Conservation (phyloP, 2,329 filamentous ascomycete species). For the Alternaria postmessia region DNA sequence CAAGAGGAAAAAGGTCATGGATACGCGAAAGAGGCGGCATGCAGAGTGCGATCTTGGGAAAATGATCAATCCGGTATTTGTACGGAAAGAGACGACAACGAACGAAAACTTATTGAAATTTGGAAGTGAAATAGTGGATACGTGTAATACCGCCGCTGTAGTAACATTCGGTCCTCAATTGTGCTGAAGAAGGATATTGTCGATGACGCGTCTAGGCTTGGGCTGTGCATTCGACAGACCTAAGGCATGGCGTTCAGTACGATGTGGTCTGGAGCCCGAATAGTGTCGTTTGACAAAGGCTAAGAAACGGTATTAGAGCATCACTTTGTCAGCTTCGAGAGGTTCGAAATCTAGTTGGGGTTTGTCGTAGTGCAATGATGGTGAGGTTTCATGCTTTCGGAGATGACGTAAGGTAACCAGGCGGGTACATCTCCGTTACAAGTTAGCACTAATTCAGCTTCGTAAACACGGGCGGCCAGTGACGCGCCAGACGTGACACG, state of each 20-base stretch:
- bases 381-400: neutral
- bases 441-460: slow-evolving; percentile 4
- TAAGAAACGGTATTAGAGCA: neutral
- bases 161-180: neutral
- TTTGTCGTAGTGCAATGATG: neutral
- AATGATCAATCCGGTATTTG: neutral
- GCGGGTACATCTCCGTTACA: slow-evolving; percentile 12
- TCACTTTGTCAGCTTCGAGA: neutral
- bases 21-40: neutral
- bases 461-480: neutral
- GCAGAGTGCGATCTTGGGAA: neutral
- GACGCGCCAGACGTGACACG: slow-evolving; percentile 5
- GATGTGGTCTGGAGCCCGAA: neutral
- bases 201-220: neutral
- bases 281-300: neutral
- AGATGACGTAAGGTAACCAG: slow-evolving; percentile 13
- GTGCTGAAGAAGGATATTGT: neutral
- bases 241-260: neutral
- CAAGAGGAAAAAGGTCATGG: neutral
- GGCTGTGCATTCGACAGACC: neutral
- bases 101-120: neutral
- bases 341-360: neutral
- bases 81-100: neutral
- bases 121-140: neutral
- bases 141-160: neutral